These are phyloP conservation scores for Naganishia friedmannii DNA, from an alignment of 768 basidiomycete species.

Conservation along the genomic window DNA sequence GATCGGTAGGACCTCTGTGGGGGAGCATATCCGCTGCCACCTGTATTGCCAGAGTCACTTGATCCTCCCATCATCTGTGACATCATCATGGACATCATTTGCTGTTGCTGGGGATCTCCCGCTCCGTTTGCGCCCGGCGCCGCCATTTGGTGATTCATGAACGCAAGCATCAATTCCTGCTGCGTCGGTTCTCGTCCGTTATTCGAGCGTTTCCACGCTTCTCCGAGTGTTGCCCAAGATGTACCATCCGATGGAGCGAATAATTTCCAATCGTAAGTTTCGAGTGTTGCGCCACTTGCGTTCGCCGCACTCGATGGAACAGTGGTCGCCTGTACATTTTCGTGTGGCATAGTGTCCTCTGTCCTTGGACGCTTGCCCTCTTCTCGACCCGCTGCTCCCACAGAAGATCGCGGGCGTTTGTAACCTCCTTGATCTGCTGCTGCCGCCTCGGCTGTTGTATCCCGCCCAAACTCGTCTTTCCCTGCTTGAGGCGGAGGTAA, in stretches of 20 bases:
- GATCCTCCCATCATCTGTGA: slow-evolving; percentile 1
- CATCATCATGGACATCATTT: slow-evolving; percentile 15
- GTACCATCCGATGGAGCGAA: background rate
- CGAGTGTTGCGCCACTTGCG: background rate
- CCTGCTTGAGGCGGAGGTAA: slow-evolving; percentile 9
- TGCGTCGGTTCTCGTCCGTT: slow-evolving; percentile 5
- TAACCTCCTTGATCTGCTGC: background rate
- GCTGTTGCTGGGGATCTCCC: background rate
- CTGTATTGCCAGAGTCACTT: background rate
- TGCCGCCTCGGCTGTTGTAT: background rate
- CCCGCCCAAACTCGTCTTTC: slow-evolving; percentile 18
- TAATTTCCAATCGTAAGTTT: slow-evolving; percentile 16
- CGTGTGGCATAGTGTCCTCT: background rate
- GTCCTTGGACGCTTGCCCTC: slow-evolving; percentile 13
- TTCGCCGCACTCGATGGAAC: background rate
- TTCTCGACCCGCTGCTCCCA: background rate
- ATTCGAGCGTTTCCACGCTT: slow-evolving; percentile 23
- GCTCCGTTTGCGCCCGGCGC: background rate
- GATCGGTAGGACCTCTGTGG: background rate
- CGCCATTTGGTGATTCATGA: slow-evolving; percentile 10
- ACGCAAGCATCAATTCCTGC: slow-evolving; percentile 21
- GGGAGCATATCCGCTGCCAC: background rate
- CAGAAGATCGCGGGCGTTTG: background rate
- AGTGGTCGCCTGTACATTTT: background rate
- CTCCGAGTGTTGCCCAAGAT: slow-evolving; percentile 21